Conservation (phyloP, 208 protist genomes). For the Trypanosoma brucei region DNA sequence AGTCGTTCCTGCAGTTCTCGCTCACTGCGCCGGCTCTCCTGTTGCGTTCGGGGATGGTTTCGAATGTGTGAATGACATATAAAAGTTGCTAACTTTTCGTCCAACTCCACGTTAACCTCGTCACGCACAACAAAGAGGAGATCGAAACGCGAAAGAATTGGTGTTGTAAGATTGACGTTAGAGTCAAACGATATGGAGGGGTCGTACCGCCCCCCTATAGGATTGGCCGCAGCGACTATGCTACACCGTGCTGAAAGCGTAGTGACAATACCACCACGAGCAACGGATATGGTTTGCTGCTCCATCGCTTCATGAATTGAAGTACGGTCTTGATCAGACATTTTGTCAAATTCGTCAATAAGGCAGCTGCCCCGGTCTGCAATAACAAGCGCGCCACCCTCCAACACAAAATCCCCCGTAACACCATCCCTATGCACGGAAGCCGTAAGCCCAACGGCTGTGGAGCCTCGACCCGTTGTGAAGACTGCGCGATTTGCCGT, state of each 20-base stretch:
- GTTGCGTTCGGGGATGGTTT: slow-evolving; percentile 82
- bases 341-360: slow-evolving; percentile 99
- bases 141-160: slow-evolving; percentile 99
- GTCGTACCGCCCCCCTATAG: slow-evolving; percentile 97
- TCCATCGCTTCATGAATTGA: slow-evolving; percentile 99
- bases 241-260: slow-evolving; percentile 95
- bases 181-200: slow-evolving; percentile 91
- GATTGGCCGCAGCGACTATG: slow-evolving; percentile 99
- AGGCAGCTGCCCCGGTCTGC: slow-evolving; percentile 98
- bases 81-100: slow-evolving; percentile 94
- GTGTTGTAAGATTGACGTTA: slow-evolving; percentile 98
- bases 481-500: slow-evolving; percentile 97
- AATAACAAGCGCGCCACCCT: slow-evolving; percentile 99
- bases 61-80: slow-evolving; percentile 95
- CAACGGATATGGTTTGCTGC: slow-evolving; percentile 99
- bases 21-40: slow-evolving; percentile 48
- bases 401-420: slow-evolving; percentile 99
- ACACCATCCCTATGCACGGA: slow-evolving; percentile 96
- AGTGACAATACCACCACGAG: slow-evolving; percentile 99
- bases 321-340: slow-evolving; percentile 97
- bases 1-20: slow-evolving; percentile 54
- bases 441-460: slow-evolving; percentile 98
- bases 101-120: slow-evolving; percentile 93
- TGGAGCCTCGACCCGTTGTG: slow-evolving; percentile 98
- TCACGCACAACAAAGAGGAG: slow-evolving; percentile 94